These are phyloP conservation scores for Fonsecaea pedrosoi DNA, from an alignment of 2,329 filamentous ascomycete species.

Conservation along the genomic window DNA sequence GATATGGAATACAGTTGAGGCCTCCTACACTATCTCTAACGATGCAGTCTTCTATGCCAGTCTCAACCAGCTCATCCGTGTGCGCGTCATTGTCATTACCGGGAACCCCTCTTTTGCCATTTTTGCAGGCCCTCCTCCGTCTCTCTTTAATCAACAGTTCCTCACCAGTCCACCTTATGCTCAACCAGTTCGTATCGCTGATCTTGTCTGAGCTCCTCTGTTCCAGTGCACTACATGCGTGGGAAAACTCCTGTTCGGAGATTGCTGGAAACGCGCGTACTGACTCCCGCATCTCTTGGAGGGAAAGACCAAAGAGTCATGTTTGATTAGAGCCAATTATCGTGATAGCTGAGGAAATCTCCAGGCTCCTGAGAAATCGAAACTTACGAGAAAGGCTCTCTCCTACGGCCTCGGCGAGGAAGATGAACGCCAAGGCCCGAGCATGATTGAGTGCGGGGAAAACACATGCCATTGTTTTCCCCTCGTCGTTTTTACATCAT, in stretches of 20 bases:
- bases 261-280: constrained; percentile 65
- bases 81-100: background rate
- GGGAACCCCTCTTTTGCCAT: background rate
- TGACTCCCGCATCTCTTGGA: constrained; percentile 18
- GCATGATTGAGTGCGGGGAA: background rate
- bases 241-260: constrained; percentile 66
- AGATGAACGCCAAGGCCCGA: background rate
- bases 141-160: constrained; percentile 34
- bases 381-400: background rate
- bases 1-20: background rate
- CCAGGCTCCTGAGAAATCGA: background rate
- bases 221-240: constrained; percentile 67
- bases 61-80: constrained; percentile 9
- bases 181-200: constrained; percentile 35
- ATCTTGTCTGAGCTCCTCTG: constrained; percentile 40
- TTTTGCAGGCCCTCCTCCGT: constrained; percentile 6
- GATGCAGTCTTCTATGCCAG: constrained; percentile 5
- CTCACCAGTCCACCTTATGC: constrained; percentile 32
- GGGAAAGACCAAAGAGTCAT: background rate
- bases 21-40: constrained; percentile 4
- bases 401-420: background rate
- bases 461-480: background rate
- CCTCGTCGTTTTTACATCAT: background rate
- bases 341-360: background rate
- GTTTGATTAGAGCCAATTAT: background rate